phyloP scores from a whole-genome alignment of 345 rosid species.

The Pistacia integerrima region DNA sequence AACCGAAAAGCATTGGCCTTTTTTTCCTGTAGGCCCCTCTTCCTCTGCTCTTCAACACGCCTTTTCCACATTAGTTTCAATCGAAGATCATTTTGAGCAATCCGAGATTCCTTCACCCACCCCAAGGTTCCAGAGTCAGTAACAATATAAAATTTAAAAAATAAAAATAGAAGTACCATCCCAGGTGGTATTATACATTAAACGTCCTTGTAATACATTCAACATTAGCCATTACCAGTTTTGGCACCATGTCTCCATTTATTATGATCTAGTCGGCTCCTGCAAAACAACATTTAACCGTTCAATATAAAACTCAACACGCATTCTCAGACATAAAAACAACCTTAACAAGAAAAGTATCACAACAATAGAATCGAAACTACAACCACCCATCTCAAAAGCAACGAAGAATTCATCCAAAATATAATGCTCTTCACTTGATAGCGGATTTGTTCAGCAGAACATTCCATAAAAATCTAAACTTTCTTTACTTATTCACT shows the following conservation, averaged over 20 bases:
- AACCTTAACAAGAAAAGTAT: background rate
- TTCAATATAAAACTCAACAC: conserved; percentile 7
- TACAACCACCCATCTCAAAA: background rate
- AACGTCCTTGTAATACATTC: background rate
- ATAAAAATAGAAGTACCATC: background rate
- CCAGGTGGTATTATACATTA: background rate
- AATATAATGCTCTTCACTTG: background rate
- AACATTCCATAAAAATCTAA: too few species aligned
- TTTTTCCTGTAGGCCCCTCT: conserved; percentile 6
- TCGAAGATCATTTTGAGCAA: conserved; percentile 42
- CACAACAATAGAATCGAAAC: background rate
- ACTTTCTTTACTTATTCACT: too few species aligned
- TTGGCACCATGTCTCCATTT: conserved; percentile 19
- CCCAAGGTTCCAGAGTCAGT: conserved; percentile 12
- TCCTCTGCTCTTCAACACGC: conserved; percentile 11
- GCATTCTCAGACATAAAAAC: background rate
- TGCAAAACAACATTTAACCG: conserved; percentile 11
- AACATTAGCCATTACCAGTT: conserved; percentile 18
- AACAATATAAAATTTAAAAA: conserved; percentile 7
- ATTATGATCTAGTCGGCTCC: conserved; percentile 27
- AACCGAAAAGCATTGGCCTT: conserved; percentile 22
- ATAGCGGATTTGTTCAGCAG: background rate
- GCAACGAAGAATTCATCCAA: background rate
- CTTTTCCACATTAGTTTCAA: conserved; percentile 27
- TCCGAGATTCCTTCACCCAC: conserved; percentile 34